Evolutionary conservation across 257 asterid species (phyloP), one percentile per base, ranked within the genome.

Genomic region (Marsdenia floribunda): DNA sequence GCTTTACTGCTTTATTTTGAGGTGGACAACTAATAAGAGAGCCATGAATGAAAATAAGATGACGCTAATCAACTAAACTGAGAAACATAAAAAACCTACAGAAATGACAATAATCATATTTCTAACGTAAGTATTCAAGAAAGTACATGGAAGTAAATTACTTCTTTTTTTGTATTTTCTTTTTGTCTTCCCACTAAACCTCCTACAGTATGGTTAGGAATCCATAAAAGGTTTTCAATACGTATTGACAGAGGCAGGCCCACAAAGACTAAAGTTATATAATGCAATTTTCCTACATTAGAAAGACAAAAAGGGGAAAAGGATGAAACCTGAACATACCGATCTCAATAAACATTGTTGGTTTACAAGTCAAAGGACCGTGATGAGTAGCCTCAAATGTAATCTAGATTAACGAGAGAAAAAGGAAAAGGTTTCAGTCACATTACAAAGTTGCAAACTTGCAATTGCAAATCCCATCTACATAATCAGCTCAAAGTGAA

Each of bases 341-440:
- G 37, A 93, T 93, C 86, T 93, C 98, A 47, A 90, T 80, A 73
- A 93, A 93, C 98, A 93, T 88, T 38, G 97, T 85, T 13, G 98
- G 97, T 77, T 83, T 93, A 38, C 88, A 86, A 71, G 97, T 91
- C 83, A 93, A 71, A 60, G 98, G 98, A 68, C 98, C 98, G 68
- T 93, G 98, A 83, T 93, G 98, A 77, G 98, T 93, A 81, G 97
- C 97, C 86, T 91, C 96, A 55, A 93, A 73, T 14, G 97, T 91
- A 77, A 91, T 91, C 97, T 93, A 82, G 58, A 79, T 73, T 78
- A 74, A 83, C 71, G 59, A 69, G 37, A 74, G 76, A 21, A 82
- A 26, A 53, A 12, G 22, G 5, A 26, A 58, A 14, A 60, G 24
- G 6, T 13, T 4, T 26, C 46, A 70, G 55, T 55, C 29, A 47